phyloP scores from a whole-genome alignment of 1,139 yeast species.

The Suhomyces panamericanus region DNA sequence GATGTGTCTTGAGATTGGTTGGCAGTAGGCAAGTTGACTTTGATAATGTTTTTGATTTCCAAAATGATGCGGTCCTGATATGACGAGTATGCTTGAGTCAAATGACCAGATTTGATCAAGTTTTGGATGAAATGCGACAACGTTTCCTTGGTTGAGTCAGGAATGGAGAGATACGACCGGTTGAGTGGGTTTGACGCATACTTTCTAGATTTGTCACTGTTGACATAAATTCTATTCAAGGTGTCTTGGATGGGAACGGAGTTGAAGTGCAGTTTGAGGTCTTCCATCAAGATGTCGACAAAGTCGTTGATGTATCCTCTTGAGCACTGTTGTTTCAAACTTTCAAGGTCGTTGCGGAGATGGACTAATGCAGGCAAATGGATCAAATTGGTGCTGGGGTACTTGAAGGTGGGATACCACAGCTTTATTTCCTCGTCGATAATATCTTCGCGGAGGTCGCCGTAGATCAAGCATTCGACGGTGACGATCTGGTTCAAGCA shows the following conservation, averaged over 20 bases:
- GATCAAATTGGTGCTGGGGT: slow-evolving; percentile 52
- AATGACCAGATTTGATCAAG: slow-evolving; percentile 61
- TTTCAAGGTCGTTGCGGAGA: slow-evolving; percentile 52
- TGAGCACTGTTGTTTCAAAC: slow-evolving; percentile 61
- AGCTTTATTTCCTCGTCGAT: slow-evolving; percentile 22
- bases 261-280: slow-evolving; percentile 58
- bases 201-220: slow-evolving; percentile 27
- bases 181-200: slow-evolving; percentile 21
- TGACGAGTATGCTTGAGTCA: slow-evolving; percentile 60
- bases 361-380: slow-evolving; percentile 59
- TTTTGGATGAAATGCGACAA: slow-evolving; percentile 53
- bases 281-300: slow-evolving; percentile 54
- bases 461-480: slow-evolving; percentile 57
- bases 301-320: slow-evolving; percentile 62
- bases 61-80: slow-evolving; percentile 68
- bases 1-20: slow-evolving; percentile 19
- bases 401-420: slow-evolving; percentile 48
- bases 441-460: slow-evolving; percentile 38
- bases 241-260: slow-evolving; percentile 51
- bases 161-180: slow-evolving; percentile 35
- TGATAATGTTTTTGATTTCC: slow-evolving; percentile 74
- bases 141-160: slow-evolving; percentile 35
- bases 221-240: slow-evolving; percentile 47
- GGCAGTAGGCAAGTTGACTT: slow-evolving; percentile 55
- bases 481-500: slow-evolving; percentile 56